phyloP scores from a whole-genome alignment of 768 basidiomycete species.

The Trichaptum fuscoviolaceum region DNA sequence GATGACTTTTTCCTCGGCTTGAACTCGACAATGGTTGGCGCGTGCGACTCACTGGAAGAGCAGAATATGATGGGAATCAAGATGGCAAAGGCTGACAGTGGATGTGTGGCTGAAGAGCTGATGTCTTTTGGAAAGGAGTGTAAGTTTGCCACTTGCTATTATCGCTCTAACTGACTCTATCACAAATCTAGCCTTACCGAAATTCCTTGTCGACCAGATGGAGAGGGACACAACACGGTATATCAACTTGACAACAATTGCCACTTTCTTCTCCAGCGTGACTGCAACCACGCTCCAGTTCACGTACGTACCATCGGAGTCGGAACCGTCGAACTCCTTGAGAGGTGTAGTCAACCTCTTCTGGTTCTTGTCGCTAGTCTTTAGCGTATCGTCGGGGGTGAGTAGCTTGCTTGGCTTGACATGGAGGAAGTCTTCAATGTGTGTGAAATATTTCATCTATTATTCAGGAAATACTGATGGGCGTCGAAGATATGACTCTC shows the following conservation, averaged over 20 bases:
- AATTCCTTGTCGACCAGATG: background rate
- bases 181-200: background rate
- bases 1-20: too few species aligned
- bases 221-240: background rate
- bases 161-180: too few species aligned
- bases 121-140: too few species aligned
- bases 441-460: background rate
- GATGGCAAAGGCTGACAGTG: too few species aligned
- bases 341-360: background rate
- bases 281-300: background rate
- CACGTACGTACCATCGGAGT: background rate
- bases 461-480: background rate
- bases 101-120: too few species aligned
- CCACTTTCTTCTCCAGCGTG: background rate
- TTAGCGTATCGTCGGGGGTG: background rate
- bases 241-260: background rate
- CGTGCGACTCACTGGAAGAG: too few species aligned
- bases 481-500: background rate
- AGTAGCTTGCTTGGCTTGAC: background rate
- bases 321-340: background rate
- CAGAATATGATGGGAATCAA: too few species aligned
- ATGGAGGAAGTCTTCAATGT: background rate
- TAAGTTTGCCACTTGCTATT: too few species aligned
- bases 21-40: too few species aligned
- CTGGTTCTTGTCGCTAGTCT: background rate